A percentile compares a stretch with the other conserved stretches of the same genome.
phyloP scores from a whole-genome alignment of 163 green algal genomes.

The Prototheca wickerhamii region DNA sequence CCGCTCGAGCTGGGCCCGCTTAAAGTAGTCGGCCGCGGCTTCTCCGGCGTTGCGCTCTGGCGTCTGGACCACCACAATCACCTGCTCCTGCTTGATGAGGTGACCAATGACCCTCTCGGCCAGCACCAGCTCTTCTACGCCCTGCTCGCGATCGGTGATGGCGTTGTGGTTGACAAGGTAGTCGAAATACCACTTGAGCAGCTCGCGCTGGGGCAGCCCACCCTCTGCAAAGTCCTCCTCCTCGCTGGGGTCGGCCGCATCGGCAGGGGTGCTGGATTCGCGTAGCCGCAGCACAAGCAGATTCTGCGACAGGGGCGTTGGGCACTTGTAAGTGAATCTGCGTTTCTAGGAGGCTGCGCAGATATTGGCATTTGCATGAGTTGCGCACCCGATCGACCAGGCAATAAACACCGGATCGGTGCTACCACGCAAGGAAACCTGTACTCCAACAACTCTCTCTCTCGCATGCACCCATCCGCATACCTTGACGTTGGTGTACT shows the following conservation, averaged over 20 bases:
- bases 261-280: slow-evolving; percentile 43
- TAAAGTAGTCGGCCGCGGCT: slow-evolving; percentile 35
- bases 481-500: slow-evolving; percentile 73
- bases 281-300: slow-evolving; percentile 53
- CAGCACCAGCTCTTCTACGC: slow-evolving; percentile 57
- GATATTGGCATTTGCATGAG: no score
- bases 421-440: no score
- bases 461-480: neutral
- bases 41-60: slow-evolving; percentile 48
- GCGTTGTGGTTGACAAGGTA: slow-evolving; percentile 33
- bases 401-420: no score
- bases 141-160: slow-evolving; percentile 39
- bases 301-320: no score
- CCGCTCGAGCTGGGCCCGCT: slow-evolving; percentile 46
- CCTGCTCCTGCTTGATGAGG: slow-evolving; percentile 61
- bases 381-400: no score
- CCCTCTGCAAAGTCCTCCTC: slow-evolving; percentile 6
- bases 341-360: no score
- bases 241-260: slow-evolving; percentile 9
- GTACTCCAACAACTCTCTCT: no score
- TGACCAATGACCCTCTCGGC: slow-evolving; percentile 73
- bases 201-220: slow-evolving; percentile 44
- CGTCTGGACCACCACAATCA: slow-evolving; percentile 57
- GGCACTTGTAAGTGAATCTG: no score
- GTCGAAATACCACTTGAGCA: slow-evolving; percentile 75